phyloP scores from a whole-genome alignment of 2,329 filamentous ascomycete genomes.

The Lecanicillium sp. region DNA sequence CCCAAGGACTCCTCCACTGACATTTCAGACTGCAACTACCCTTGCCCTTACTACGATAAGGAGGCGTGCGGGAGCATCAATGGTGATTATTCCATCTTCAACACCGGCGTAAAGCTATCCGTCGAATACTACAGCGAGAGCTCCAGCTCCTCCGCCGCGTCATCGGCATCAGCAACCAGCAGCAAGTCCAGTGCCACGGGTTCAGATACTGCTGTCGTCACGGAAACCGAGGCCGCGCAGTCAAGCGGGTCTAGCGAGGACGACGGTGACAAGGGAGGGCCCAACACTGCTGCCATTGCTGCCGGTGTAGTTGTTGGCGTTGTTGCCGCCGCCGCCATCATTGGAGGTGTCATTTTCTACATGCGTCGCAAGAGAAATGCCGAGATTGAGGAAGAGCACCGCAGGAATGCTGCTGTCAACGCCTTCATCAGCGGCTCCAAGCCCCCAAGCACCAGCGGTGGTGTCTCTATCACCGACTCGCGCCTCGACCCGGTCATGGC shows the following conservation, averaged over 20 bases:
- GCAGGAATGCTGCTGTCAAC: constrained; percentile 70
- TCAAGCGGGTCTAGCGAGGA: not conserved
- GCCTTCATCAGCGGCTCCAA: constrained; percentile 62
- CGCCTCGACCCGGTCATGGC: constrained; percentile 82
- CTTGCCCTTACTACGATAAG: constrained; percentile 53
- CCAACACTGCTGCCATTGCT: constrained; percentile 78
- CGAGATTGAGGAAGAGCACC: constrained; percentile 76
- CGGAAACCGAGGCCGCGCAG: constrained; percentile 13
- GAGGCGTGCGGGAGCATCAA: constrained; percentile 49
- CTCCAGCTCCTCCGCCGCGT: constrained; percentile 16
- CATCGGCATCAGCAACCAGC: constrained; percentile 18
- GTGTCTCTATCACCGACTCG: constrained; percentile 68
- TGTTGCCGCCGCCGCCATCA: constrained; percentile 55
- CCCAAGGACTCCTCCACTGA: constrained; percentile 42
- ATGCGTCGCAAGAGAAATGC: constrained; percentile 68
- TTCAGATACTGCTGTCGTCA: constrained; percentile 15
- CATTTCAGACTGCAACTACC: constrained; percentile 52
- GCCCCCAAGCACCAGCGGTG: constrained; percentile 54
- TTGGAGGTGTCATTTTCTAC: constrained; percentile 64
- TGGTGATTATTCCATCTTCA: constrained; percentile 36
- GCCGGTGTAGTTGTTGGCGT: constrained; percentile 83
- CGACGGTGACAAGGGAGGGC: constrained; percentile 18
- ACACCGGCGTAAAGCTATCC: constrained; percentile 37
- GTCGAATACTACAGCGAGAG: constrained; percentile 23
- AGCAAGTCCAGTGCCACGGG: constrained; percentile 15